These are phyloP conservation scores for Tylopilus sp. DNA, from an alignment of 1,284 basidiomycete genomes.

Conservation along the genomic window DNA sequence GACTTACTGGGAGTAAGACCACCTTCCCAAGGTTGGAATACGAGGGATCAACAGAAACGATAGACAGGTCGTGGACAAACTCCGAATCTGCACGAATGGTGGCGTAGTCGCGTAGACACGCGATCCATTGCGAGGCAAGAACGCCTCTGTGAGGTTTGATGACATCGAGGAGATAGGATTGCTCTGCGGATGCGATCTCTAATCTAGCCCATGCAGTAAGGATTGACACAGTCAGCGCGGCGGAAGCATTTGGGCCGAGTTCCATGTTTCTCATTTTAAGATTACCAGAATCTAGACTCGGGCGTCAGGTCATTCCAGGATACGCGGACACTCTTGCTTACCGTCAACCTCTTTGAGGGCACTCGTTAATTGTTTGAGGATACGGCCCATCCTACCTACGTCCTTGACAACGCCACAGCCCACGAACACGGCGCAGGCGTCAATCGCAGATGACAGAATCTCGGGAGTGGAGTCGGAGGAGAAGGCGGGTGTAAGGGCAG, in stretches of 20 bases:
- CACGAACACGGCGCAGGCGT: slow-evolving; percentile 94
- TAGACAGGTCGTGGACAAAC: slow-evolving; percentile 68
- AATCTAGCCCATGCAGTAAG: slow-evolving; percentile 96
- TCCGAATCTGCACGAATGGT: slow-evolving; percentile 88
- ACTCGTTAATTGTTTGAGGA: slow-evolving; percentile 83
- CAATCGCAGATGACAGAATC: slow-evolving; percentile 87
- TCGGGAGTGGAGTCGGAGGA: slow-evolving; percentile 93
- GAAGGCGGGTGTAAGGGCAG: slow-evolving; percentile 97
- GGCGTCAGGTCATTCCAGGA: slow-evolving; percentile 11
- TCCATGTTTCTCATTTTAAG: slow-evolving; percentile 86
- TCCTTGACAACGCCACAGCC: slow-evolving; percentile 95
- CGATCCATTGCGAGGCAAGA: slow-evolving; percentile 85
- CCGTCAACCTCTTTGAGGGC: slow-evolving; percentile 91
- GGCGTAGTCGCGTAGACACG: slow-evolving; percentile 88
- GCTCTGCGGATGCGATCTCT: slow-evolving; percentile 72
- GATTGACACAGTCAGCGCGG: slow-evolving; percentile 93
- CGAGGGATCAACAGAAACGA: slow-evolving; percentile 69
- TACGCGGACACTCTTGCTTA: slow-evolving; percentile 24
- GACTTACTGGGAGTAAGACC: slow-evolving; percentile 79
- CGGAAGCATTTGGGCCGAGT: slow-evolving; percentile 89
- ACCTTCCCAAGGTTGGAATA: slow-evolving; percentile 88
- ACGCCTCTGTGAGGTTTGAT: slow-evolving; percentile 77
- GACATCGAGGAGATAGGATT: slow-evolving; percentile 78
- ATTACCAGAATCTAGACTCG: slow-evolving; percentile 68
- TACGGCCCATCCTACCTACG: slow-evolving; percentile 87